Evolutionary conservation across 352 stramenopile species (phyloP), one percentile per base, ranked within the genome.

Genomic region (Poterioochromonas sp.): DNA sequence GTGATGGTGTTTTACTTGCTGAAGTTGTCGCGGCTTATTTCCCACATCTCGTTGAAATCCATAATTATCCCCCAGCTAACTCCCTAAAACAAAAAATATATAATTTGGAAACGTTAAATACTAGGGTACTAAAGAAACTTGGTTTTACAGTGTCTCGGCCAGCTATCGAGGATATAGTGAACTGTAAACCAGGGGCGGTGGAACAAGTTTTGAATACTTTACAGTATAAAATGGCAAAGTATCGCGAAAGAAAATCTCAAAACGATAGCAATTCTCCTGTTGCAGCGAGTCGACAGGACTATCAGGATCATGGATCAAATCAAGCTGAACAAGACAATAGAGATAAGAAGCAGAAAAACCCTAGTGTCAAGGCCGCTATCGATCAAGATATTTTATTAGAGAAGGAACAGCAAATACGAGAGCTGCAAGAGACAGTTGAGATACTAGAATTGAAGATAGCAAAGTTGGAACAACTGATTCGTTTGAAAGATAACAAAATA

Each of bases 11-110:
- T 18, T 44, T 80, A 5, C 8, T 79, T 8, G 91, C 90, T 26
- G 91, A 97, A 77, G 90, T 96, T n/a, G 84, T 97, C 35, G 87
- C 89, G 15, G 93, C 93, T 79, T 97, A 97, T 85, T 96, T 97
- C 79, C 93, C 93, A 37, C 93, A 94, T 81, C 79, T 97, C 62
- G 93, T 97, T 53, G 90, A 97, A 79, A 89, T 97, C 83, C 93
- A 97, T 85, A 97, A 97, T 84, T 97, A 97, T 87, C 92, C 87
- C 76, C 82, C 91, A 3, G 92, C 92, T 12, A 97, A 96, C 83
- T 91, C 89, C 35, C 83, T 93, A 69, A 86, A 86, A 63, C 93
- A 97, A 81, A 97, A 97, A 84, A 84, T 96, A 71, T 97, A 97
- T 85, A 97, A 97, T 82, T 97, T 91, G 90, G 92, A 91, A 73